Percentiles rank a stretch among this genome's conserved stretches.
These are phyloP conservation scores for Pyrrhoderma noxium DNA, from an alignment of 1,284 basidiomycete genomes.

Conservation along the genomic window DNA sequence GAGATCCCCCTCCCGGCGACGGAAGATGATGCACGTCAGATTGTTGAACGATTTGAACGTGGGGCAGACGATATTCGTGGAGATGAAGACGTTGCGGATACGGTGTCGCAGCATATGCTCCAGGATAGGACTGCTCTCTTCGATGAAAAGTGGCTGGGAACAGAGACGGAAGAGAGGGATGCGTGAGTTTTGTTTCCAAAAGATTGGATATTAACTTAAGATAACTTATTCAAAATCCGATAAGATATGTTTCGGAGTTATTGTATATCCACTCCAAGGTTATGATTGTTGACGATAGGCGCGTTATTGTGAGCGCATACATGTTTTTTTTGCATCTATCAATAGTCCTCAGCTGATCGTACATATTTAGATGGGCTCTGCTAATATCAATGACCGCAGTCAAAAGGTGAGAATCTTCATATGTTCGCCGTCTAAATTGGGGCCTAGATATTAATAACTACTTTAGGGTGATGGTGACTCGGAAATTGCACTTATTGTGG, in stretches of 20 bases:
- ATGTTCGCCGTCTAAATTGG: background rate
- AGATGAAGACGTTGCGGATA: conserved; percentile 60
- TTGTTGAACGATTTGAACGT: conserved; percentile 60
- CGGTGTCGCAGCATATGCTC: conserved; percentile 74
- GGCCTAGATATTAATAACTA: background rate
- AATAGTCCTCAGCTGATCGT: conserved; percentile 3
- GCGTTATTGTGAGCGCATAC: conserved; percentile 63
- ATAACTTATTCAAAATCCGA: conserved; percentile 6
- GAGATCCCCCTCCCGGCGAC: conserved; percentile 59
- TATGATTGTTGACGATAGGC: conserved; percentile 90
- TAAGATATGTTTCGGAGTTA: conserved; percentile 74
- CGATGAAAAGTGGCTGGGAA: conserved; percentile 79
- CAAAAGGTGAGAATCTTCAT: conserved; percentile 46
- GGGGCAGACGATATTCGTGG: conserved; percentile 48
- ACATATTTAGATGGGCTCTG: conserved; percentile 65
- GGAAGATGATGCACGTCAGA: conserved; percentile 54
- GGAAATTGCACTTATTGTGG: conserved; percentile 86
- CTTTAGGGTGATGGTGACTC: conserved; percentile 81
- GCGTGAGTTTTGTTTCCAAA: conserved; percentile 61
- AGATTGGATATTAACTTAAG: conserved; percentile 14
- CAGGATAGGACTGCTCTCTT: conserved; percentile 49
- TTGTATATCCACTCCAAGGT: conserved; percentile 78
- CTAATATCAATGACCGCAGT: conserved; percentile 84
- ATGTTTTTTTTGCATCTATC: too few relatives aligned
- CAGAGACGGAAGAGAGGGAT: conserved; percentile 73